Evolutionary conservation across 2,329 filamentous ascomycete genomes (phyloP), one percentile per base, ranked within the genome.

Genomic region (Colletotrichum higginsianum): DNA sequence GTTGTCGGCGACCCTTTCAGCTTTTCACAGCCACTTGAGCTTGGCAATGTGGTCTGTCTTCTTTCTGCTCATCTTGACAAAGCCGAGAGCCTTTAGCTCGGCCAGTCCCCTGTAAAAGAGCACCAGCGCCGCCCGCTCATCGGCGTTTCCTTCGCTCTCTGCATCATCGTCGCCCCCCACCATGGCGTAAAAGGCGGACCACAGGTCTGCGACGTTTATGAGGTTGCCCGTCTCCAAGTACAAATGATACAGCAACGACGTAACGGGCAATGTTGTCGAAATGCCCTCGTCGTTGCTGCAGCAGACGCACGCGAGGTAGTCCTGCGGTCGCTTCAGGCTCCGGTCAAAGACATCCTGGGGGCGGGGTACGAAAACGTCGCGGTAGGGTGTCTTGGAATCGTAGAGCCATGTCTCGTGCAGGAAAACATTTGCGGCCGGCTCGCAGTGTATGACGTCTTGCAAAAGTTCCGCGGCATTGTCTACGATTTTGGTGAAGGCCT

Each of bases 31-130:
- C 76, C 96, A 96, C 80, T 93, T 95, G 90, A 95, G 86, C 85
- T 98, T 98, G 49, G 94, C 92, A 75, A 98, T 85, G 82, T 98
- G 96, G 80, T 98, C 96, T 30, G 91, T 90, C 86, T 97, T 98
- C 86, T 95, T 98, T 82, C 92, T 93, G 78, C 93, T 98, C 73
- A 89, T 88, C 84, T 96, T 98, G 73, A 98, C 88, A 82, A 98
- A 92, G 9, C 96, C 96, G 77, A 99, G 86, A 65, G 92, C 89
- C 80, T 92, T 92, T 79, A 99, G 82, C 81, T 99, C 96, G 0
- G 96, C 94, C 73, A 98, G 81, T 6, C 90, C 93, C 72, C 91
- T 89, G 81, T 98, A 98, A 82, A 98, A 99, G 70, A 93, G 83
- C 52, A 94, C 90, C 82, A 94, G 86, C 9, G 86, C 87, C 57